Conservation (phyloP, 345 rosid species). For the Eucalyptus tenuipes region DNA sequence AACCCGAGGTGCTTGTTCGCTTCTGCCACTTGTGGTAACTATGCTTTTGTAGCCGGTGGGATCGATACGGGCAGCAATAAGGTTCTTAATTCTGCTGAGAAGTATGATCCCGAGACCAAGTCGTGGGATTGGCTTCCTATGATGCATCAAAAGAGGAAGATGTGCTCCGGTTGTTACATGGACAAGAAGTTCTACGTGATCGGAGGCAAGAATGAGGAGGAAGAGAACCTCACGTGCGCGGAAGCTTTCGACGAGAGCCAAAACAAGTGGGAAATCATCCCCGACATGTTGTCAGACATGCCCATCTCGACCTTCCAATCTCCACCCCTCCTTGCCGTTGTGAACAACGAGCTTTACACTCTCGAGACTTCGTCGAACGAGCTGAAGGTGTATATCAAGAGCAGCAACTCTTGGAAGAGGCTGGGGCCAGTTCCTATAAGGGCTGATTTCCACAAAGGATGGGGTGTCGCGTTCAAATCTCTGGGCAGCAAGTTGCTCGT, state of each 20-base stretch:
- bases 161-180: conserved; percentile 74
- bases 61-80: conserved; percentile 1
- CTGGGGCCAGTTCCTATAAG: conserved; percentile 67
- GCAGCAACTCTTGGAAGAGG: conserved; percentile 54
- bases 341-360: conserved; percentile 55
- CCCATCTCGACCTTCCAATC: conserved; percentile 44
- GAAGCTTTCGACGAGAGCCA: conserved; percentile 51
- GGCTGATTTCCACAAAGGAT: conserved; percentile 58
- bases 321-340: conserved; percentile 71
- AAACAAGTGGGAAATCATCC: conserved; percentile 49
- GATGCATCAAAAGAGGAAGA: conserved; percentile 42
- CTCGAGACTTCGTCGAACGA: conserved; percentile 58
- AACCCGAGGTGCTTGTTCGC: conserved; percentile 67
- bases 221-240: conserved; percentile 41
- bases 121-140: conserved; percentile 51
- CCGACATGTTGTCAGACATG: conserved; percentile 35
- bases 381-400: conserved; percentile 48
- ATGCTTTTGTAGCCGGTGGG: conserved; percentile 77
- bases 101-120: conserved; percentile 47
- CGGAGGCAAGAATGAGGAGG: conserved; percentile 56
- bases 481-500: conserved; percentile 66
- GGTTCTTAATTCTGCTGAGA: conserved; percentile 53
- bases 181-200: conserved; percentile 58
- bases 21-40: conserved; percentile 54
- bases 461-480: conserved; percentile 96